Evolutionary conservation across 2,329 filamentous ascomycete genomes (phyloP), one percentile per base, ranked within the genome.

Genomic region (Clarireedia sp.): DNA sequence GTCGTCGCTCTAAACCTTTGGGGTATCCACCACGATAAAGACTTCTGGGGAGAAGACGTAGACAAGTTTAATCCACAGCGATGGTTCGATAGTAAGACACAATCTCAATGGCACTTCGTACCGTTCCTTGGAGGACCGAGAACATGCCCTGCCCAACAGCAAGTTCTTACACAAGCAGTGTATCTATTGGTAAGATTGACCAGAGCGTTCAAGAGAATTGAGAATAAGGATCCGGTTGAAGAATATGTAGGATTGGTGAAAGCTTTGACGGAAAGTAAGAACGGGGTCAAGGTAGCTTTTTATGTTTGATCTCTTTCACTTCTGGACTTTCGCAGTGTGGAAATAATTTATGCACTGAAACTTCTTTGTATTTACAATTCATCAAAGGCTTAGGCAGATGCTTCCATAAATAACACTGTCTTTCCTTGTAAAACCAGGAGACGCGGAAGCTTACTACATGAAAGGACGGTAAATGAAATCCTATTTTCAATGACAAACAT

Each of bases 31-130:
- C 56, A 65, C 5, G 60, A 65, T 16, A 65, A 63, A 19, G 65
- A 70, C 41, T 60, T 71, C 8, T 71, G 64, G 48, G 70, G 70
- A 0, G 47, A 58, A 10, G 62, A 4, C 64, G 71, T n/a, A 74
- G 57, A 64, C 2, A 63, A 64, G 33, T 70, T 69, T 51, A 58
- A 60, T 1, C 69, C 68, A 0, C 66, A 70, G 29, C 58, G 68
- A 6, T 70, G 68, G 68, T 62, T 60, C 3, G 67, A 45, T 10
- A 19, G 16, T 1, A 77, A 48, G 75, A 44, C 12, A 21, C 38
- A 21, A 10, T 51, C 16, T 29, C 48, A 51, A 21, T 71, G 10
- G 71, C 64, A 61, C 1, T 70, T 68, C 54, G 37, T 70, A 5
- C 67, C 68, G 2, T 68, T 71, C 54, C 67, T 69, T 48, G 64